These are phyloP conservation scores for Cinnamomum micranthum DNA, from an alignment of 164 flowering plant genomes.

Conservation along the genomic window DNA sequence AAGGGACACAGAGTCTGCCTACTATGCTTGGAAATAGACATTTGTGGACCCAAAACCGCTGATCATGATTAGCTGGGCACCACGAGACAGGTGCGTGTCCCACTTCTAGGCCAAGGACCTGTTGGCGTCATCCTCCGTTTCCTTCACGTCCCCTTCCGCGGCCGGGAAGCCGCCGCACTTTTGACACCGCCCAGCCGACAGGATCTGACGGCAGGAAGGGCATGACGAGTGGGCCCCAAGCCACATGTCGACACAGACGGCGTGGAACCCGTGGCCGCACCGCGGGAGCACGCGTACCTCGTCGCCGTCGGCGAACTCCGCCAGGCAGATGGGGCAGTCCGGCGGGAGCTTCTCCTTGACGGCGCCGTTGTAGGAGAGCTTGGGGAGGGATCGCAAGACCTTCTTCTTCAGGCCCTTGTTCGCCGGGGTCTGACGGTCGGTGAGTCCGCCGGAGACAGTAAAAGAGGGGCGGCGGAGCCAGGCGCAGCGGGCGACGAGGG, in stretches of 20 bases:
- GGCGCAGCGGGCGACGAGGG: conserved; percentile 83
- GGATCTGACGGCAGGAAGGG: conserved; percentile 76
- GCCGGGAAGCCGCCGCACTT: conserved; percentile 51
- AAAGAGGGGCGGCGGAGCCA: conserved; percentile 62
- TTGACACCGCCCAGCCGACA: conserved; percentile 47
- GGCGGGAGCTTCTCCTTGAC: conserved; percentile 23
- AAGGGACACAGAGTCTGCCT: too few species aligned
- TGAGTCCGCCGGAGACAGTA: background rate
- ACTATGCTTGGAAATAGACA: too few species aligned
- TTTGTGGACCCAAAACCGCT: too few species aligned
- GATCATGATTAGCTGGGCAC: background rate
- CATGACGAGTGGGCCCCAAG: conserved; percentile 78
- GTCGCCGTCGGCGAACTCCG: conserved; percentile 76
- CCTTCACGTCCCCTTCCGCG: conserved; percentile 26
- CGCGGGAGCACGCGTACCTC: conserved; percentile 73
- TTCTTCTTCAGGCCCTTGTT: conserved; percentile 89
- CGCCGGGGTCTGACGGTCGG: conserved; percentile 20
- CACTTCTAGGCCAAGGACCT: conserved; percentile 37
- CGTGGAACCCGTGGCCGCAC: conserved; percentile 88
- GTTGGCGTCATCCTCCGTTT: conserved; percentile 31
- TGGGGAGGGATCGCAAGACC: conserved; percentile 64
- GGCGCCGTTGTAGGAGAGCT: conserved; percentile 27
- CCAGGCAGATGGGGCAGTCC: conserved; percentile 84
- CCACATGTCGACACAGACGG: conserved; percentile 78
- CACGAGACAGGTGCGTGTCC: background rate